Evolutionary conservation across 1,284 basidiomycete species (phyloP).

Genomic region (Retiboletus fuscus): DNA sequence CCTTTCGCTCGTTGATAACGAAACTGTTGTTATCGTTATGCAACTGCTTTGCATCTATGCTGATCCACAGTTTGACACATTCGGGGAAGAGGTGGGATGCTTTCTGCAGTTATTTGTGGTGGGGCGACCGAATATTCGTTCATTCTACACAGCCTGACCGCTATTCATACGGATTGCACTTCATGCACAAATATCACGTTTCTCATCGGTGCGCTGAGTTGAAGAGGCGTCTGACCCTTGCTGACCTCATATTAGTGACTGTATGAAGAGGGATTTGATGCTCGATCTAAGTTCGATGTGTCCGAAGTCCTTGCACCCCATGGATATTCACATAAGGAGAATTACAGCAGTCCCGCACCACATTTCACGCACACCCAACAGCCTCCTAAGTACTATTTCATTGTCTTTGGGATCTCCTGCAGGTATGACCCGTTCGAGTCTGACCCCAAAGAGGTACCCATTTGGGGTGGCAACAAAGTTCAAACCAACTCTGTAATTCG

Average conservation of each 20-base stretch:
- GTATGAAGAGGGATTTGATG: too few species aligned
- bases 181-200: constrained; percentile 26
- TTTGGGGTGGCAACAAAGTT: constrained; percentile 39
- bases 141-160: constrained; percentile 11
- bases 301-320: too few species aligned
- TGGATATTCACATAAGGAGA: too few species aligned
- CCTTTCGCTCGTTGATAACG: constrained; percentile 6
- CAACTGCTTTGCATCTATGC: constrained; percentile 26
- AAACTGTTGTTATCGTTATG: constrained; percentile 31
- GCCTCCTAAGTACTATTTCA: too few species aligned
- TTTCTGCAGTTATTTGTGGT: constrained; percentile 38
- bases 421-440: too few species aligned
- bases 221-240: too few species aligned
- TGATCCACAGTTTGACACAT: constrained; percentile 31
- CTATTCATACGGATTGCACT: constrained; percentile 13
- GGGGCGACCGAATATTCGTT: neutral
- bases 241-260: too few species aligned
- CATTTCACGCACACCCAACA: too few species aligned
- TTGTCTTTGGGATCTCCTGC: too few species aligned
- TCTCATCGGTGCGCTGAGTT: too few species aligned
- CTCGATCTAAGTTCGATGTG: too few species aligned
- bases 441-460: neutral
- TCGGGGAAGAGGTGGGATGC: constrained; percentile 33
- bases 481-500: constrained; percentile 41
- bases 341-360: too few species aligned